Evolutionary conservation across 1,139 yeast species (phyloP).

Genomic region (Candida dubliniensis): DNA sequence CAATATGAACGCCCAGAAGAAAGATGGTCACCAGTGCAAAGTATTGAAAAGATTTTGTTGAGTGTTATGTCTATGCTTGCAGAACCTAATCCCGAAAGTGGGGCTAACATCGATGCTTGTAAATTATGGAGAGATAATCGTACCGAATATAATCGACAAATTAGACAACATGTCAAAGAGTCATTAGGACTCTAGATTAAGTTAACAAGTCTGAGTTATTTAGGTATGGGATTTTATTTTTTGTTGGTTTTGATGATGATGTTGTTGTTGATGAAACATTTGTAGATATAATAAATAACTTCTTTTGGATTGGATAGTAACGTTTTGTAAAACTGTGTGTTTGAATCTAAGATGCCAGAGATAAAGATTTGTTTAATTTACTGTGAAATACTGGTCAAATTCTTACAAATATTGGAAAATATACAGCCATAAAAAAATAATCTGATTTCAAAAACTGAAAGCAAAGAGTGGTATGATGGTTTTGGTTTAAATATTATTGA

Average conservation of each 20-base stretch:
- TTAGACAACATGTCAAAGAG: conserved; percentile 62
- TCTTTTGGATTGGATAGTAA: no score
- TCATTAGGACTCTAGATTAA: conserved; percentile 56
- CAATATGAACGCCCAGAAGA: conserved; percentile 94
- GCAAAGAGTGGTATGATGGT: no score
- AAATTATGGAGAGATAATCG: conserved; percentile 90
- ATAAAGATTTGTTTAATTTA: no score
- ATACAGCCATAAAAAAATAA: no score
- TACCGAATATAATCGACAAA: conserved; percentile 61
- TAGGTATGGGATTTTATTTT: background rate
- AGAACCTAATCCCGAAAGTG: conserved; percentile 95
- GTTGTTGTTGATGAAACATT: no score
- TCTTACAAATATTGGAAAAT: no score
- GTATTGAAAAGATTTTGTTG: conserved; percentile 88
- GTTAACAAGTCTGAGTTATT: background rate
- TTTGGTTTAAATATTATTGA: no score
- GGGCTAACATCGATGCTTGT: conserved; percentile 96
- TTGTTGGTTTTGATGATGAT: background rate
- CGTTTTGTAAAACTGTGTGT: no score
- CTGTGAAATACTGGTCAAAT: no score
- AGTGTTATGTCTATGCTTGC: conserved; percentile 96
- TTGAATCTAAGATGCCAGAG: no score
- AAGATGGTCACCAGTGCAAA: conserved; percentile 97
- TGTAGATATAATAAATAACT: no score
- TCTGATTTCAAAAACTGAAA: no score